phyloP scores from a whole-genome alignment of 345 rosid genomes.

The Dimocarpus longan region DNA sequence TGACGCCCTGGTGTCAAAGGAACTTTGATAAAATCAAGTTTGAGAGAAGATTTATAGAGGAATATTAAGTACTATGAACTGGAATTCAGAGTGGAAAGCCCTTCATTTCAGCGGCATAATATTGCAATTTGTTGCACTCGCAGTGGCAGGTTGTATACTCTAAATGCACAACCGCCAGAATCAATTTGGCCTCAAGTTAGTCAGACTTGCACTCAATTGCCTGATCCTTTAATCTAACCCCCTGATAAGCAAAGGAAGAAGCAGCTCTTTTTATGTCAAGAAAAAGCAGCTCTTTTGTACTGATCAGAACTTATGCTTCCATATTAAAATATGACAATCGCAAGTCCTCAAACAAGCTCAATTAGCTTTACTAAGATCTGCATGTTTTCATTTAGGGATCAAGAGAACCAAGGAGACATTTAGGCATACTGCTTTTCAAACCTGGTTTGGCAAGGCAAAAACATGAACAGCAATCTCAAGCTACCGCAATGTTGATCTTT shows the following conservation, averaged over 20 bases:
- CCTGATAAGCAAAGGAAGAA: slow-evolving; percentile 21
- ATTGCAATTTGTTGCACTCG: slow-evolving; percentile 69
- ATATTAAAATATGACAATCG: too few relatives aligned
- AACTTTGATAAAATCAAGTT: slow-evolving; percentile 50
- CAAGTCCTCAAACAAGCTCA: too few relatives aligned
- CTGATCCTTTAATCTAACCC: slow-evolving; percentile 55
- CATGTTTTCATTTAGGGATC: not conserved
- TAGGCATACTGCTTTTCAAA: too few relatives aligned
- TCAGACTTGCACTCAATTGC: slow-evolving; percentile 52
- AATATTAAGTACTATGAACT: slow-evolving; percentile 64
- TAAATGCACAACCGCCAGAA: slow-evolving; percentile 81
- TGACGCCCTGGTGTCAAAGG: slow-evolving; percentile 55
- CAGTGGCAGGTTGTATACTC: slow-evolving; percentile 51
- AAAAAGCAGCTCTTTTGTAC: too few relatives aligned
- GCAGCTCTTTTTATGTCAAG: too few relatives aligned
- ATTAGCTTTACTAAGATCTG: not conserved
- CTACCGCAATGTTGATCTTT: too few relatives aligned
- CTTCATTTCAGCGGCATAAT: slow-evolving; percentile 66
- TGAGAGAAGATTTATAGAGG: slow-evolving; percentile 52
- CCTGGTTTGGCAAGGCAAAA: too few relatives aligned
- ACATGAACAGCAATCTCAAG: not conserved
- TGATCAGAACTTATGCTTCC: too few relatives aligned
- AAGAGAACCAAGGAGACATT: not conserved
- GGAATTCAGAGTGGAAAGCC: slow-evolving; percentile 78
- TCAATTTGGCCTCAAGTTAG: slow-evolving; percentile 63